These are phyloP conservation scores for Viola odorata DNA, from an alignment of 345 rosid genomes.

Conservation along the genomic window DNA sequence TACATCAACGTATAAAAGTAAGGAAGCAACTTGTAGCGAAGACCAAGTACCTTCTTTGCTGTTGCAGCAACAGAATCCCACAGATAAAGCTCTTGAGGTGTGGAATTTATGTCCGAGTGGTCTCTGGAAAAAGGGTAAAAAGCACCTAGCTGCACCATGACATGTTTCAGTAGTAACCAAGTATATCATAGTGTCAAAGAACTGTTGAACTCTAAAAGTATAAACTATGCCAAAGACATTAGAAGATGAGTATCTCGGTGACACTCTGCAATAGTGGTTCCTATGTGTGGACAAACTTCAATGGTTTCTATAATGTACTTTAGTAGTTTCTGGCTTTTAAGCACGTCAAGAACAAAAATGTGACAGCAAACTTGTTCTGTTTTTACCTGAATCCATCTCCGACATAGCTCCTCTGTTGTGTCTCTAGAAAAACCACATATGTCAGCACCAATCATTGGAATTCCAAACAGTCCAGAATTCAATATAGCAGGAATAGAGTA, in stretches of 20 bases:
- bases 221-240: no score
- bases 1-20: slow-evolving; percentile 64
- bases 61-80: slow-evolving; percentile 73
- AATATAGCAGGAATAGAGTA: slow-evolving; percentile 53
- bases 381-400: slow-evolving; percentile 69
- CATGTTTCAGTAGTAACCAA: no score
- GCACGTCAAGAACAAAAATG: no score
- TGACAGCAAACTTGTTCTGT: no score
- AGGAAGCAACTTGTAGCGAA: slow-evolving; percentile 63
- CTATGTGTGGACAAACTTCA: no score
- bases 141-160: slow-evolving; percentile 54
- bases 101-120: slow-evolving; percentile 30
- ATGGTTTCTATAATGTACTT: no score
- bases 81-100: slow-evolving; percentile 60
- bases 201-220: background rate
- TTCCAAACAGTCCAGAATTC: slow-evolving; percentile 65
- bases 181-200: no score
- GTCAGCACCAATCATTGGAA: slow-evolving; percentile 86
- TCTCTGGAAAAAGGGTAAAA: slow-evolving; percentile 84
- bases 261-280: no score
- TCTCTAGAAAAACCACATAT: slow-evolving; percentile 55
- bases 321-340: no score
- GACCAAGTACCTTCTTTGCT: slow-evolving; percentile 60
- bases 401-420: slow-evolving; percentile 68
- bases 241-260: no score